phyloP scores from a whole-genome alignment of 768 basidiomycete species.

The Scleroderma bovista region DNA sequence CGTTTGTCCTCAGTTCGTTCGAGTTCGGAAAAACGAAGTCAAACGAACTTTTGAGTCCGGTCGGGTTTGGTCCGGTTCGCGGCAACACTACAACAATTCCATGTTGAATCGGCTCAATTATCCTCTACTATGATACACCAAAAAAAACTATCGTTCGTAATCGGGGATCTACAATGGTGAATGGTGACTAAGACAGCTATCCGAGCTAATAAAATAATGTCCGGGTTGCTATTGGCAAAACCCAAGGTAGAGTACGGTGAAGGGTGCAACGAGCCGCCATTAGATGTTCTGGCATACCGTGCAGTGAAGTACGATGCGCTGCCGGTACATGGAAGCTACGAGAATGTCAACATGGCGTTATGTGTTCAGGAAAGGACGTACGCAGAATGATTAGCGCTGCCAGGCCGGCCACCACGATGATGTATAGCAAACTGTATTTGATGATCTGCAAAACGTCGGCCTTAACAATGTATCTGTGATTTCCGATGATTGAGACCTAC shows the following conservation, averaged over 20 bases:
- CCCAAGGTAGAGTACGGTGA: too few relatives aligned
- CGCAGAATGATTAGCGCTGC: constrained; percentile 80
- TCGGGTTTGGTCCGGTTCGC: too few relatives aligned
- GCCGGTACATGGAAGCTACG: constrained; percentile 75
- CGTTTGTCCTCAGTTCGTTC: too few relatives aligned
- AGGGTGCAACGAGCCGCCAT: constrained; percentile 28
- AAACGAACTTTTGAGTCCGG: too few relatives aligned
- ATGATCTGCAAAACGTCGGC: constrained; percentile 44
- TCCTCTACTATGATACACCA: constrained; percentile 27
- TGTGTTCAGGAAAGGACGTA: constrained; percentile 37
- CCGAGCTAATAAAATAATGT: constrained; percentile 14
- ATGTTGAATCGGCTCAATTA: constrained; percentile 9
- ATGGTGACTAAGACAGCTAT: constrained; percentile 17
- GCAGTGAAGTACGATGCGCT: constrained; percentile 73
- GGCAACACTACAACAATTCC: too few relatives aligned
- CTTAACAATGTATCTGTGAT: neutral
- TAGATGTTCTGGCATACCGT: constrained; percentile 82
- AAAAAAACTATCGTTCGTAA: constrained; percentile 15
- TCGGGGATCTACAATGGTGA: constrained; percentile 20
- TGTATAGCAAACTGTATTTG: constrained; percentile 83
- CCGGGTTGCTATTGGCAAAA: neutral
- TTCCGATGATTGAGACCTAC: constrained; percentile 34
- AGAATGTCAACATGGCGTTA: constrained; percentile 1
- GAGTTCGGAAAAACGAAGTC: too few relatives aligned
- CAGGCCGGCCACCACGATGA: constrained; percentile 67